These are phyloP conservation scores for Kandelia obovata DNA, from an alignment of 345 rosid species.

Conservation along the genomic window DNA sequence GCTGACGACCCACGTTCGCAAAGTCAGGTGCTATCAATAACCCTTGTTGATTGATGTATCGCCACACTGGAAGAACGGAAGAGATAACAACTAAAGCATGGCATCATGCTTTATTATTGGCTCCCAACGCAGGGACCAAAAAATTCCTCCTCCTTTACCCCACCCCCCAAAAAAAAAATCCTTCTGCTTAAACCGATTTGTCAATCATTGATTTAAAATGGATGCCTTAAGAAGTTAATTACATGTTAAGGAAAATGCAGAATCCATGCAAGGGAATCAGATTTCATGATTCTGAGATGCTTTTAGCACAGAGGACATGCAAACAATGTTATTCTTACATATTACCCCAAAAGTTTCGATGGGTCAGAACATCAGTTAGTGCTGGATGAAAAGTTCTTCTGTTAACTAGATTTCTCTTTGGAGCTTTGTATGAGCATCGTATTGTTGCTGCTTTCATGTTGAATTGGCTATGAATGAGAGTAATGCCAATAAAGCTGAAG, in stretches of 20 bases:
- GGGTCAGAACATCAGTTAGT: too few species aligned
- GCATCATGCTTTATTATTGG: background rate
- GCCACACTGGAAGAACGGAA: background rate
- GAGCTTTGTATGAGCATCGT: constrained; percentile 2
- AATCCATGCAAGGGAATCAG: too few species aligned
- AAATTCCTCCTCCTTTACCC: background rate
- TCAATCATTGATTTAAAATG: background rate
- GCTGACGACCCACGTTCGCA: background rate
- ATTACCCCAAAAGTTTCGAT: too few species aligned
- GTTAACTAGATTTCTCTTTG: background rate
- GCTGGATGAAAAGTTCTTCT: too few species aligned
- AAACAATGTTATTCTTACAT: too few species aligned
- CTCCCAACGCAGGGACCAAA: background rate
- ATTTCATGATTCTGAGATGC: too few species aligned
- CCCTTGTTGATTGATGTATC: constrained; percentile 2
- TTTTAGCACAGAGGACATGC: too few species aligned
- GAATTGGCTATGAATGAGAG: too few species aligned
- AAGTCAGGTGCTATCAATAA: background rate
- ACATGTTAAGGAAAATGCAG: too few species aligned
- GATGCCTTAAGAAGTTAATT: too few species aligned
- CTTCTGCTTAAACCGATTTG: background rate
- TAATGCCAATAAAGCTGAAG: constrained; percentile 19
- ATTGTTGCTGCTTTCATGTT: constrained; percentile 15
- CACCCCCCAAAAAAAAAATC: background rate
- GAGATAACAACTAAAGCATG: background rate